Base-by-base conservation (phyloP, 1,139 yeast species). In the Scheffersomyces segobiensis region DNA sequence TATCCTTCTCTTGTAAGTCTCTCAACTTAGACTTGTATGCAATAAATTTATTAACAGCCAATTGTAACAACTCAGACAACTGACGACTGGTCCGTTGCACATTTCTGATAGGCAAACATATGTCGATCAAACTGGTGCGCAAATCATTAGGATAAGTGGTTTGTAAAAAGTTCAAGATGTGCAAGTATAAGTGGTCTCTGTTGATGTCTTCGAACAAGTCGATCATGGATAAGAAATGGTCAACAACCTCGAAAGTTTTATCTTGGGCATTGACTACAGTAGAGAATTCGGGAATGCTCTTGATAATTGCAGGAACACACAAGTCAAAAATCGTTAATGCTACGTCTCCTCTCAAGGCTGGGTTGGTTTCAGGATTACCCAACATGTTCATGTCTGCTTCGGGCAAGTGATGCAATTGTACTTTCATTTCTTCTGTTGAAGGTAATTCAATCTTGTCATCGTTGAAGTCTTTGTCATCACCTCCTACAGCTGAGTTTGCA, bases 281-380 rank as follows among this genome's bases (percentile, higher is more conserved):
- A 5, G 73, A 67, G 32, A 66, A 63, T 57, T 71, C 67, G 3
- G 76, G 73, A n/a, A 71, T 68, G 51, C 71, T 59, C 54, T 76
- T 75, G 58, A 76, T 65, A 51, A 88, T 68, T 5, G 86, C 79
- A 39, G 85, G 82, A 58, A 89, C 76, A 53, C 90, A 88, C 52
- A 90, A 82, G 71, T 93, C 97, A 68, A 85, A 93, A 22, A 93
- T 85, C 0, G 96, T 86, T 64, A 93, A 79, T 3, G 96, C 96
- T 57, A 93, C 87, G 69, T 93, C 97, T 59, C 98, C 98, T 66
- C 87, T 87, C 65, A 93, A 79, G 0, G 97, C 98, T 8, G 98
- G 97, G 68, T 93, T 93, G 26, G 92, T 86, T 56, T 89, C 95
- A 17, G 90, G 88, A 63, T 88, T 87, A 48, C 98, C 98, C 63